Evolutionary conservation across 345 rosid species (phyloP).

Genomic region (Turritis glabra): DNA sequence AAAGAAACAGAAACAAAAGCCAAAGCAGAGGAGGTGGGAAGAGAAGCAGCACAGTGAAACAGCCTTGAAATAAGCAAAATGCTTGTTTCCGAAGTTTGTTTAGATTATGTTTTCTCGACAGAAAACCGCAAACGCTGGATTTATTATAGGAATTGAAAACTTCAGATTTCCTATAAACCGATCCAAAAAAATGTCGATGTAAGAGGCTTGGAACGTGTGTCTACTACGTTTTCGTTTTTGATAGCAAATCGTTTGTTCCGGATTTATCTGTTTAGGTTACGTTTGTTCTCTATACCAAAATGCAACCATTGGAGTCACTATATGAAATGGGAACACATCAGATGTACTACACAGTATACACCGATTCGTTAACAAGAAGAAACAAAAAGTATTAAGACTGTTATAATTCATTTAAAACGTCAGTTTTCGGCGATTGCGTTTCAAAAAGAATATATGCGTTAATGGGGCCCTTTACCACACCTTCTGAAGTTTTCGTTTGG

Average conservation of each 20-base stretch:
- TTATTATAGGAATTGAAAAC: not conserved
- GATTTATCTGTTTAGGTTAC: too few species aligned
- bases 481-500: not conserved
- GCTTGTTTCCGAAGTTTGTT: not conserved
- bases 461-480: not conserved
- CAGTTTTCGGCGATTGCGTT: not conserved
- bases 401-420: too few species aligned
- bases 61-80: not conserved
- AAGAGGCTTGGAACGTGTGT: constrained; percentile 1
- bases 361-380: not conserved
- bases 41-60: not conserved
- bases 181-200: not conserved
- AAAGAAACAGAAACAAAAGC: constrained; percentile 21
- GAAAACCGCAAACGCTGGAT: not conserved
- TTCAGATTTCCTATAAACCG: not conserved
- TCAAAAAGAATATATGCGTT: not conserved
- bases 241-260: not conserved
- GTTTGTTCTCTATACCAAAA: not conserved
- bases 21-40: constrained; percentile 8
- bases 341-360: not conserved
- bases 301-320: not conserved
- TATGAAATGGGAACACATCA: not conserved
- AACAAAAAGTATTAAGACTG: too few species aligned
- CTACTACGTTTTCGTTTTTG: not conserved
- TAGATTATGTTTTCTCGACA: not conserved